Evolutionary conservation across 805 yeast species (phyloP).

Genomic region (Kodamaea restingae): DNA sequence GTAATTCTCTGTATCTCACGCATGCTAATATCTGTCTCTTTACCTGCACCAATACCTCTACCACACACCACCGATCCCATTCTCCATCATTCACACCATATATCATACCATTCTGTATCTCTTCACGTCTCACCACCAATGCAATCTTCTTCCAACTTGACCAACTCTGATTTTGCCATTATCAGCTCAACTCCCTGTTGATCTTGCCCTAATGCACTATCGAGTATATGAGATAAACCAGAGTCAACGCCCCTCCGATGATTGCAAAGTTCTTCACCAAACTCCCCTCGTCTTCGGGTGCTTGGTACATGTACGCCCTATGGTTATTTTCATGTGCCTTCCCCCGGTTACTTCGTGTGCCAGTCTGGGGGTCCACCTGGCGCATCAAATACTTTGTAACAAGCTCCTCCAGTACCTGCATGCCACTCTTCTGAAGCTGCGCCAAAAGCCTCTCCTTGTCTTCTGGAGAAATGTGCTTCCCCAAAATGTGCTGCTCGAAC

Average conservation of each 20-base stretch:
- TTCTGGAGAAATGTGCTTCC: conserved; percentile 24
- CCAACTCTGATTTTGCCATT: too few relatives aligned
- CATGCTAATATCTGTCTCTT: too few relatives aligned
- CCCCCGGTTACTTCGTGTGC: conserved; percentile 7
- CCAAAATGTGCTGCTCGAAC: conserved; percentile 42
- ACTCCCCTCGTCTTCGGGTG: conserved; percentile 19
- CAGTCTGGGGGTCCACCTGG: conserved; percentile 25
- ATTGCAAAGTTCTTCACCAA: conserved; percentile 21
- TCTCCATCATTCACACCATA: too few relatives aligned
- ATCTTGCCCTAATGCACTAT: conserved; percentile 1
- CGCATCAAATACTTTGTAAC: conserved; percentile 41
- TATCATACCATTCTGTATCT: too few relatives aligned
- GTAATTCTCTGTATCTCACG: too few relatives aligned
- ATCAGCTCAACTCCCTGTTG: too few relatives aligned
- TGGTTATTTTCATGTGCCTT: background rate
- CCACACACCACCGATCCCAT: too few relatives aligned
- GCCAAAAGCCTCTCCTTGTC: conserved; percentile 30
- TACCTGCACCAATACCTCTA: too few relatives aligned
- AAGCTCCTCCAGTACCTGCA: conserved; percentile 36
- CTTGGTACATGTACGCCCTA: conserved; percentile 34
- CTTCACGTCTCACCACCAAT: too few relatives aligned
- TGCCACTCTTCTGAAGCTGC: conserved; percentile 32
- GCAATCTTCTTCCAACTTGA: too few relatives aligned
- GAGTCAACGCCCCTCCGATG: conserved; percentile 32
- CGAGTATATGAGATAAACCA: conserved; percentile 24